Conservation (phyloP, 148 eudicot species). For the Persicaria tinctoria region DNA sequence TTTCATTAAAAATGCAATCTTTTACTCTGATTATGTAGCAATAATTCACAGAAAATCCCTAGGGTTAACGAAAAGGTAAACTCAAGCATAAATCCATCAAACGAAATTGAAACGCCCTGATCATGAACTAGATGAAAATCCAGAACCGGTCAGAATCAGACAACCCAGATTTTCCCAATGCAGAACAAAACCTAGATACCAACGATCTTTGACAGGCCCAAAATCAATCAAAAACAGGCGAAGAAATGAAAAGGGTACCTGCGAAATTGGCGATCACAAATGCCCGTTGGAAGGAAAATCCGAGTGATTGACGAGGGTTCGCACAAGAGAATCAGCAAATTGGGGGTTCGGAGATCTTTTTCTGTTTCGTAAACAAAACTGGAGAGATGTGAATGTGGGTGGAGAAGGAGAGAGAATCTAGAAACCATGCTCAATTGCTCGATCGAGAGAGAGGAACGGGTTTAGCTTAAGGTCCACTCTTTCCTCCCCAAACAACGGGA, state of each 20-base stretch:
- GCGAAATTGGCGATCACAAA: not conserved
- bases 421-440: not conserved
- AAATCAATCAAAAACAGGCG: not conserved
- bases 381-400: not conserved
- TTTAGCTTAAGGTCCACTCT: not conserved
- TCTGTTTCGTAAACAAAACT: not conserved
- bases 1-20: not conserved
- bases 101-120: not conserved
- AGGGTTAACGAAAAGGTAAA: not conserved
- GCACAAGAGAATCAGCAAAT: not conserved
- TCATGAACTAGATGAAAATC: not conserved
- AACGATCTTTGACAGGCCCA: not conserved
- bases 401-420: conserved; percentile 4
- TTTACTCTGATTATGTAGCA: not conserved
- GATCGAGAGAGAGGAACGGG: not conserved
- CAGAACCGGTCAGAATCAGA: not conserved
- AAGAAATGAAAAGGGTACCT: conserved; percentile 5
- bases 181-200: not conserved
- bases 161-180: not conserved
- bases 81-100: not conserved
- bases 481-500: not conserved
- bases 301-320: not conserved
- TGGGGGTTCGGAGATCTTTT: not conserved
- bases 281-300: not conserved
- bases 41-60: not conserved